A percentile compares a stretch with the other conserved stretches of the same genome.
phyloP scores from a whole-genome alignment of 805 yeast genomes.

The Myxozyma vanderwaltii region DNA sequence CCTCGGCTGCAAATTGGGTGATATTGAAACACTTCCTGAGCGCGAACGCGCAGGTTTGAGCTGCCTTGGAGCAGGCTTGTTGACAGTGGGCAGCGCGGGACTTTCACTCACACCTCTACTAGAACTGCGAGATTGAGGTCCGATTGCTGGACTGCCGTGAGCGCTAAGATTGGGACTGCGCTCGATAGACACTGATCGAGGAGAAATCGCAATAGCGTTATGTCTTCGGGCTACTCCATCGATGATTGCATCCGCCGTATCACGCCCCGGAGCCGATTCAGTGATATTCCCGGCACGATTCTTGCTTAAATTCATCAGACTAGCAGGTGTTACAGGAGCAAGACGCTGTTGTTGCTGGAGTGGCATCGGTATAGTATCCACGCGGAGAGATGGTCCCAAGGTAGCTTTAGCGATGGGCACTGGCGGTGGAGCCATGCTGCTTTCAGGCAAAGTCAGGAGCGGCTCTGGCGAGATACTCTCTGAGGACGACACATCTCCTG shows the following conservation, averaged over 20 bases:
- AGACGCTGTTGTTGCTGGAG: constrained; percentile 11
- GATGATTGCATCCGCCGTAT: constrained; percentile 31
- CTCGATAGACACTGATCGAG: constrained; percentile 12
- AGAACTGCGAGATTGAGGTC: constrained; percentile 12
- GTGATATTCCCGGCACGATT: constrained; percentile 14
- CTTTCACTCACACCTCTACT: constrained; percentile 19
- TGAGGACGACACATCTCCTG: constrained; percentile 24
- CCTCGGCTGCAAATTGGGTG: constrained; percentile 31
- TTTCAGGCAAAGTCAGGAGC: constrained; percentile 19
- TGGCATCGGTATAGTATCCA: background rate
- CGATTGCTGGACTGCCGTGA: constrained; percentile 21
- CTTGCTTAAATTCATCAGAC: constrained; percentile 38
- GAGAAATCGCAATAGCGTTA: constrained; percentile 19
- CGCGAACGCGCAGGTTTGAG: constrained; percentile 39
- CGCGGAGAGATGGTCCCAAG: background rate
- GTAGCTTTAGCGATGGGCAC: constrained; percentile 18
- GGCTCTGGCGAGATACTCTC: constrained; percentile 33
- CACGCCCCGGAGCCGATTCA: constrained; percentile 35
- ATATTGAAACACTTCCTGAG: constrained; percentile 30
- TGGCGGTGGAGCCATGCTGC: constrained; percentile 33
- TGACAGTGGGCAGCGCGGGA: constrained; percentile 3
- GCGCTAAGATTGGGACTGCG: constrained; percentile 6
- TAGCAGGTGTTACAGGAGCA: constrained; percentile 42
- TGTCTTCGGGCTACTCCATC: constrained; percentile 33
- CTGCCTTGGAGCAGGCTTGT: constrained; percentile 22